phyloP scores from a whole-genome alignment of 306 rosid species.

The Adenanthera pavonina region DNA sequence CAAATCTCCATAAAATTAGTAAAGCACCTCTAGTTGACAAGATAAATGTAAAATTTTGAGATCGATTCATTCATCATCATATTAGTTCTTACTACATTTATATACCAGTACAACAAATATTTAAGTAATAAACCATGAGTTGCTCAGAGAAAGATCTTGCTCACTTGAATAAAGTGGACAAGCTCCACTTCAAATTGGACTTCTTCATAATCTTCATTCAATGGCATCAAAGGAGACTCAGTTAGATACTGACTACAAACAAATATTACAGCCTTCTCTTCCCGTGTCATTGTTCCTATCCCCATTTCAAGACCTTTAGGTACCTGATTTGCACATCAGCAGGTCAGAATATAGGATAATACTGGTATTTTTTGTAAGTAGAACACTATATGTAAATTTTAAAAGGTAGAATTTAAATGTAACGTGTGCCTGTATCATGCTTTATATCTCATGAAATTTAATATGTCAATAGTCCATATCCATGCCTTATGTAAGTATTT shows the following conservation, averaged over 20 bases:
- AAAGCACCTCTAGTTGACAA: background rate
- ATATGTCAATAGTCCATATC: background rate
- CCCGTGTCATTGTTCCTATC: slow-evolving; percentile 85
- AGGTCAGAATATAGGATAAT: slow-evolving; percentile 8
- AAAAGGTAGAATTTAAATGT: background rate
- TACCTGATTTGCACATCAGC: slow-evolving; percentile 57
- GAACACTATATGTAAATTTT: background rate
- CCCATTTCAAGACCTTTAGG: slow-evolving; percentile 99
- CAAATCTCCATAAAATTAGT: background rate
- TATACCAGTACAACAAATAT: slow-evolving; percentile 26
- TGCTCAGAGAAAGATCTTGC: slow-evolving; percentile 41
- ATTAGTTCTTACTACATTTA: background rate
- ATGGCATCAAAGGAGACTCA: slow-evolving; percentile 71
- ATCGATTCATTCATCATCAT: slow-evolving; percentile 24
- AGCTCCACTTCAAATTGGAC: slow-evolving; percentile 93
- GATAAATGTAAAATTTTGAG: slow-evolving; percentile 23
- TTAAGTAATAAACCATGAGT: slow-evolving; percentile 33
- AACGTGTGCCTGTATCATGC: background rate
- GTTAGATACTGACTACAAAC: slow-evolving; percentile 76
- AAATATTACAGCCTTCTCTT: slow-evolving; percentile 85
- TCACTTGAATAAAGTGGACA: slow-evolving; percentile 88
- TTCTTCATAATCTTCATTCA: slow-evolving; percentile 73
- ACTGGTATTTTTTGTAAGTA: background rate
- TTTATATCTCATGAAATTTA: background rate
- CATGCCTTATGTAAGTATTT: background rate